phyloP scores from a whole-genome alignment of 257 asterid genomes.

The Solanum gandarillasii region DNA sequence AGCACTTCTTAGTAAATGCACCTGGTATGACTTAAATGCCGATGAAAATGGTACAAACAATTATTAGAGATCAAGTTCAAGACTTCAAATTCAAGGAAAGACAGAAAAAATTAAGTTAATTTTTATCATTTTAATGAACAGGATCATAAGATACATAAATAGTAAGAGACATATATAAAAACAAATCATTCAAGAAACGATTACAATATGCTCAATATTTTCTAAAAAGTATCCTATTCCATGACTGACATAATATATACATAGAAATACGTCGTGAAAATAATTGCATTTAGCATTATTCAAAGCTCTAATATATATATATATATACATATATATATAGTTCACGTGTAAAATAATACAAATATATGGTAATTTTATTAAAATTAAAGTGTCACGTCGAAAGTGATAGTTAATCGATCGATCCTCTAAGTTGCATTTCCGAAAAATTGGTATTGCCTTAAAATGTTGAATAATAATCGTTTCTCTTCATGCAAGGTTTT shows the following conservation, averaged over 20 bases:
- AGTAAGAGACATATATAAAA: too few species aligned
- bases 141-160: neutral
- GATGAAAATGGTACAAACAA: too few species aligned
- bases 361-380: neutral
- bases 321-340: neutral
- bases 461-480: neutral
- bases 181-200: neutral
- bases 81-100: too few species aligned
- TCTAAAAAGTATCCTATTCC: neutral
- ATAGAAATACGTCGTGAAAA: neutral
- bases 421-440: neutral
- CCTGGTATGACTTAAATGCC: too few species aligned
- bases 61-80: too few species aligned
- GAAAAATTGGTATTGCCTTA: neutral
- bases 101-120: too few species aligned
- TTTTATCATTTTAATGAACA: too few species aligned
- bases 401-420: neutral
- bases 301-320: neutral
- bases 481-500: neutral
- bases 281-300: too few species aligned
- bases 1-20: too few species aligned
- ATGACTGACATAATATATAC: neutral
- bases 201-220: neutral
- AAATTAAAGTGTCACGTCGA: neutral
- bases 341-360: neutral